phyloP scores from a whole-genome alignment of 2,329 filamentous ascomycete genomes.

The Aschersonia sp. region DNA sequence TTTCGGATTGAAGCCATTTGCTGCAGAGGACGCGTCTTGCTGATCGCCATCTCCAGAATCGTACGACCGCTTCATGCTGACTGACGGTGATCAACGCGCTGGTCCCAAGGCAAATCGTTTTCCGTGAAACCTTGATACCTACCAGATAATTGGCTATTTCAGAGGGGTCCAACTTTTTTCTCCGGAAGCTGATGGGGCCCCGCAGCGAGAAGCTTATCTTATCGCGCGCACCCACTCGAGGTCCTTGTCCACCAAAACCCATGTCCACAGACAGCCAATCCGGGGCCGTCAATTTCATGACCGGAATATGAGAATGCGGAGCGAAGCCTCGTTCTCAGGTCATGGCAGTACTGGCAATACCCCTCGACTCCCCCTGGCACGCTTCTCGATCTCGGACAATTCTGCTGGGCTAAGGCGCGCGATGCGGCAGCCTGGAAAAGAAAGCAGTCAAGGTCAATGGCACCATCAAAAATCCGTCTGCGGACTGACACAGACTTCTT shows the following conservation, averaged over 20 bases:
- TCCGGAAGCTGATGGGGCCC: too few relatives aligned
- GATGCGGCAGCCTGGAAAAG: conserved; percentile 1
- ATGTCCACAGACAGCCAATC: background rate
- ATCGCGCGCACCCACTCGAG: background rate
- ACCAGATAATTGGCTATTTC: background rate
- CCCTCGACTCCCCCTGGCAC: too few relatives aligned
- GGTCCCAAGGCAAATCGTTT: too few relatives aligned
- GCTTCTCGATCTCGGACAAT: too few relatives aligned
- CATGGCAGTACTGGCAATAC: too few relatives aligned
- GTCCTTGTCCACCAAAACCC: background rate
- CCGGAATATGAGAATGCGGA: background rate
- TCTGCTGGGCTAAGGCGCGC: background rate
- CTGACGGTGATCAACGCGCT: too few relatives aligned
- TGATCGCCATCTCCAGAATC: conserved; percentile 2
- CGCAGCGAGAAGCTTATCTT: too few relatives aligned
- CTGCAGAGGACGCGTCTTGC: background rate
- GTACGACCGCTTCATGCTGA: conserved; percentile 1
- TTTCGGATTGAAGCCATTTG: conserved; percentile 8
- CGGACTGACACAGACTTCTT: too few relatives aligned
- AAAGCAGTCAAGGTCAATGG: conserved; percentile 1
- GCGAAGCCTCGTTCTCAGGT: background rate
- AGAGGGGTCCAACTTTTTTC: background rate
- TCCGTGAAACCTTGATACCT: too few relatives aligned
- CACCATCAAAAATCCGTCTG: background rate
- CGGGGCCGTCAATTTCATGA: background rate